Percentiles rank a stretch among this genome's conserved stretches.
phyloP scores from a whole-genome alignment of 768 basidiomycete genomes.

The Phlegmacium glaucopus region DNA sequence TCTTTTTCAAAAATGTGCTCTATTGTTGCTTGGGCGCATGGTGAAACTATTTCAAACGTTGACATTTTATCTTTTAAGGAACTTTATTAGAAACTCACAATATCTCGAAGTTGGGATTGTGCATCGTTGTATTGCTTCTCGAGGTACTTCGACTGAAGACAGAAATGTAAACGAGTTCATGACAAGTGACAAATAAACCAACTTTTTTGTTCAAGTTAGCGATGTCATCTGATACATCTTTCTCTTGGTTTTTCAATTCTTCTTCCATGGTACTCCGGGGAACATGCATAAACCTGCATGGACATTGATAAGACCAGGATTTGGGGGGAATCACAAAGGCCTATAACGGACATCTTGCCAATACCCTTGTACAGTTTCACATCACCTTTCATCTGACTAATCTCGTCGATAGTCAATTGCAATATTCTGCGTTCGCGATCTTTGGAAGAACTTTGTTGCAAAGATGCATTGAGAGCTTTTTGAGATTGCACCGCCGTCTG shows the following conservation, averaged over 20 bases:
- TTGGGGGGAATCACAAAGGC: conserved; percentile 5
- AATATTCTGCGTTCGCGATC: conserved; percentile 88
- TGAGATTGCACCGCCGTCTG: conserved; percentile 86
- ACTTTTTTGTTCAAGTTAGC: conserved; percentile 85
- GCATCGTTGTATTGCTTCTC: conserved; percentile 94
- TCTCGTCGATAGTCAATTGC: conserved; percentile 85
- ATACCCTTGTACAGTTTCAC: conserved; percentile 92
- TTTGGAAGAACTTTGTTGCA: conserved; percentile 75
- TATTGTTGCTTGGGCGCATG: conserved; percentile 43
- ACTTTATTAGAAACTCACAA: conserved; percentile 45
- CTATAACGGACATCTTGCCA: conserved; percentile 78
- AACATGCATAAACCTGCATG: conserved; percentile 82
- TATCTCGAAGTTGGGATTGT: conserved; percentile 81
- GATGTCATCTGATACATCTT: conserved; percentile 82
- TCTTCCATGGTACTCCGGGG: conserved; percentile 78
- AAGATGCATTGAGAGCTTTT: conserved; percentile 65
- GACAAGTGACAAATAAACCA: not conserved
- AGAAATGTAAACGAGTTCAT: not conserved
- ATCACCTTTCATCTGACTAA: conserved; percentile 63
- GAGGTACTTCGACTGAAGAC: conserved; percentile 73
- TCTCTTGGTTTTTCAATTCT: conserved; percentile 74
- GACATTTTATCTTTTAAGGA: not conserved
- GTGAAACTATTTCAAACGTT: conserved; percentile 45
- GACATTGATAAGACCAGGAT: not conserved
- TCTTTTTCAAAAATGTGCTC: too few relatives aligned